These are phyloP conservation scores for Chenopodium formosanum DNA, from an alignment of 148 eudicot species.

Conservation along the genomic window DNA sequence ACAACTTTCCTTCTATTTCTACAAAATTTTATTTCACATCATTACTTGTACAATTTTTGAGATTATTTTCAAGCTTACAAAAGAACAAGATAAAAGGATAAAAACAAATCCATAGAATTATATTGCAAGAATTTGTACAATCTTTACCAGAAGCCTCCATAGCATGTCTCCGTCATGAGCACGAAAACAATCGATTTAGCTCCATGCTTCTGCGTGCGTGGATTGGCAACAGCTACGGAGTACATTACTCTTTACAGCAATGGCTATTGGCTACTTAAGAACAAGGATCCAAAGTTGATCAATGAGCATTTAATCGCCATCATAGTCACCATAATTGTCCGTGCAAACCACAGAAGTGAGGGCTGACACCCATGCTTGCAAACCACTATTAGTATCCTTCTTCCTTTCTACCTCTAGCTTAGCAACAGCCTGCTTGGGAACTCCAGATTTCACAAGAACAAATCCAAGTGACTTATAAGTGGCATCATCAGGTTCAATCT, in stretches of 20 bases:
- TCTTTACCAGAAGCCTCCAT: neutral
- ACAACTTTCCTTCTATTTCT: neutral
- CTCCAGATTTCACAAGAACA: slow-evolving; percentile 67
- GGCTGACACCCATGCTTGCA: slow-evolving; percentile 59
- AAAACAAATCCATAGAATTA: neutral
- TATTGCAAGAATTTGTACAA: neutral
- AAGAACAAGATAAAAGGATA: neutral
- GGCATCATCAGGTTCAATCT: slow-evolving; percentile 63
- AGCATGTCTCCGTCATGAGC: neutral
- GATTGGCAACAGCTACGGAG: neutral
- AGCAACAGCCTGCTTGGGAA: slow-evolving; percentile 52
- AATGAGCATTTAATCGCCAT: neutral
- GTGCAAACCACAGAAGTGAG: slow-evolving; percentile 44
- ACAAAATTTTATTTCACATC: neutral
- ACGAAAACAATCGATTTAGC: neutral
- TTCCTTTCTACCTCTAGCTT: slow-evolving; percentile 63
- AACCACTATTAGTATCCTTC: slow-evolving; percentile 42
- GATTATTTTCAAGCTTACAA: neutral
- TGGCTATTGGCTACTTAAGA: neutral
- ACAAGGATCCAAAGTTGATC: neutral
- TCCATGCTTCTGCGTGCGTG: neutral
- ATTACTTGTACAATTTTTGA: slow-evolving; percentile 3
- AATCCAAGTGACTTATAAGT: slow-evolving; percentile 61
- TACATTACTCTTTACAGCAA: neutral
- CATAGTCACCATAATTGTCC: slow-evolving; percentile 18